These are phyloP conservation scores for Trichosanthes cucumerina DNA, from an alignment of 306 rosid genomes.

Conservation along the genomic window DNA sequence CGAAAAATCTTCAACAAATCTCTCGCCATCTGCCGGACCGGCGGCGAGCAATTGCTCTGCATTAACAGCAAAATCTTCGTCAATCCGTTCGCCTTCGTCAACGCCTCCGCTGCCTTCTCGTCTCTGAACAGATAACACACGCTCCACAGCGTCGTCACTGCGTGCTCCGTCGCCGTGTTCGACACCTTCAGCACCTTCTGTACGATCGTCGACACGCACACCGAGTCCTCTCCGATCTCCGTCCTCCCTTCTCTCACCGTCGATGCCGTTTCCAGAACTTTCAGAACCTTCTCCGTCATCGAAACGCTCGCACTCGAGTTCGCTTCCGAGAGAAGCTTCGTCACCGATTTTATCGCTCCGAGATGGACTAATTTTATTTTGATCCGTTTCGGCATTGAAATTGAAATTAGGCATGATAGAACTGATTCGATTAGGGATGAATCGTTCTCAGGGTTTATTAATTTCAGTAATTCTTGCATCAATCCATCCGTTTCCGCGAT, in stretches of 20 bases:
- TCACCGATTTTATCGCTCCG: conserved; percentile 38
- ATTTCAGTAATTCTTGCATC: conserved; percentile 33
- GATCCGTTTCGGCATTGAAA: conserved; percentile 43
- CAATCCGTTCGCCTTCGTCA: conserved; percentile 60
- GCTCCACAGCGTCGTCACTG: conserved; percentile 80
- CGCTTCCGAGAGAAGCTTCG: conserved; percentile 33
- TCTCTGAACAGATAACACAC: conserved; percentile 65
- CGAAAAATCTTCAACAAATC: conserved; percentile 81
- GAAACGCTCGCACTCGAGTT: conserved; percentile 27
- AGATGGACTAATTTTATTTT: conserved; percentile 34
- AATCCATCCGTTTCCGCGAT: conserved; percentile 56
- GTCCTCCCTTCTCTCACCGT: conserved; percentile 65
- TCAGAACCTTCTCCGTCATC: conserved; percentile 48
- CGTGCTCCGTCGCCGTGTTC: conserved; percentile 65
- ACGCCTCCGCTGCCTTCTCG: conserved; percentile 54
- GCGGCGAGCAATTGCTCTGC: conserved; percentile 78
- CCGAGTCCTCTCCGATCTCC: conserved; percentile 46
- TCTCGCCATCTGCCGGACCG: conserved; percentile 61
- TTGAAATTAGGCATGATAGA: conserved; percentile 42
- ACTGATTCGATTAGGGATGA: conserved; percentile 36
- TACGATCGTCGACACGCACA: conserved; percentile 50
- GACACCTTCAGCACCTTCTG: conserved; percentile 63
- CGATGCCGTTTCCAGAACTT: conserved; percentile 58
- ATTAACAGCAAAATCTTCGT: conserved; percentile 75
- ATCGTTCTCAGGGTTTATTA: conserved; percentile 35